Percentiles rank a stretch among this genome's conserved stretches.
Evolutionary conservation across 352 stramenopile genomes (phyloP).

Genomic region (Globisporangium canariense): DNA sequence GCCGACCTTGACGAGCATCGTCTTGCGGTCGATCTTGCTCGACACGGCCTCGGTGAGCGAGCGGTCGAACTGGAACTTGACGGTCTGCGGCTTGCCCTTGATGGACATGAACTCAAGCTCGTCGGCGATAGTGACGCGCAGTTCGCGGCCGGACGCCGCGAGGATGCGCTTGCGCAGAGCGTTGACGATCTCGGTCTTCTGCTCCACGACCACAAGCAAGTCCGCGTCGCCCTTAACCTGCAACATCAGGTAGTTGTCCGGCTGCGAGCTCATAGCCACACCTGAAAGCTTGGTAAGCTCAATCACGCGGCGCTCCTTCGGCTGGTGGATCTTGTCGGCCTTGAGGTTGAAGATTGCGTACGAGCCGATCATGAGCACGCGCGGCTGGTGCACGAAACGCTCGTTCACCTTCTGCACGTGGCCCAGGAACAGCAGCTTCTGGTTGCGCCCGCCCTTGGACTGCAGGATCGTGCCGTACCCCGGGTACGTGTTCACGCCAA

Average conservation of each 20-base stretch:
- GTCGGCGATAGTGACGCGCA: conserved; percentile 65
- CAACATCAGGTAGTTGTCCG: conserved; percentile 79
- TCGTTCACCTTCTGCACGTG: conserved; percentile 83
- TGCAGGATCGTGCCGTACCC: conserved; percentile 65
- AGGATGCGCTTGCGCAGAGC: conserved; percentile 64
- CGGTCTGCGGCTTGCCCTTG: conserved; percentile 59
- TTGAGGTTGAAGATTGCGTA: conserved; percentile 83
- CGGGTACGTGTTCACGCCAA: conserved; percentile 67
- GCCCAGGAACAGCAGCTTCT: conserved; percentile 69
- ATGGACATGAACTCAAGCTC: conserved; percentile 65
- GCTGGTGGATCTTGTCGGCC: conserved; percentile 79
- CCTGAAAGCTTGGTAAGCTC: conserved; percentile 54
- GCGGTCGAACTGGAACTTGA: conserved; percentile 73
- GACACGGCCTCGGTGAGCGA: conserved; percentile 54
- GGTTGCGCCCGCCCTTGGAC: conserved; percentile 30
- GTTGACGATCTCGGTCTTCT: conserved; percentile 83
- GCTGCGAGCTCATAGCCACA: conserved; percentile 70
- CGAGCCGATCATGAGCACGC: conserved; percentile 73
- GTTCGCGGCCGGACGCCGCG: conserved; percentile 50
- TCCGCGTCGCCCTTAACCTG: conserved; percentile 76
- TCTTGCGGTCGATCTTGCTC: conserved; percentile 68
- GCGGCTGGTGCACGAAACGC: conserved; percentile 73
- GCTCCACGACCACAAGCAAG: conserved; percentile 58
- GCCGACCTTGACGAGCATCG: conserved; percentile 70
- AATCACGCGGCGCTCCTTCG: conserved; percentile 75